phyloP scores from a whole-genome alignment of 108 stramenopile species.

The Seminavis robusta region DNA sequence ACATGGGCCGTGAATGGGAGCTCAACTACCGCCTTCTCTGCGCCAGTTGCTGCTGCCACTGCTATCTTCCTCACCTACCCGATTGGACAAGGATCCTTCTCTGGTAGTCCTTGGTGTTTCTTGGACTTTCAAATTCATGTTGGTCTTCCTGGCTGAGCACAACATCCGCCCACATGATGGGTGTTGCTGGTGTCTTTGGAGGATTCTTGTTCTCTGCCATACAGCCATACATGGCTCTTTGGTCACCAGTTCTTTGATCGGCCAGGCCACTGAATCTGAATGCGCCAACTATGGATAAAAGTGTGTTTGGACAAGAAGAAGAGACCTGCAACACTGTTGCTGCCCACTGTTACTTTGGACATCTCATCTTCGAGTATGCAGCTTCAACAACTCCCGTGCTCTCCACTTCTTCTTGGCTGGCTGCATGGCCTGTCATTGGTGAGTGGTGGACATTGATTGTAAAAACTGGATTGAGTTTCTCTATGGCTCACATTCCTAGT shows the following conservation, averaged over 20 bases:
- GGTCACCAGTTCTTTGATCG: conserved; percentile 30
- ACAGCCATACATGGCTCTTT: conserved; percentile 35
- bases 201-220: conserved; percentile 28
- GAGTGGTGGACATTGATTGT: too few relatives aligned
- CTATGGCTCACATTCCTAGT: too few relatives aligned
- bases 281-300: conserved; percentile 32
- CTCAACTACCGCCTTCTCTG: conserved; percentile 28
- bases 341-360: conserved; percentile 35
- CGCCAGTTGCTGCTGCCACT: conserved; percentile 27
- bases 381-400: conserved; percentile 41
- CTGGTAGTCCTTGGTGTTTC: conserved; percentile 23
- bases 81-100: conserved; percentile 30
- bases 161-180: conserved; percentile 31
- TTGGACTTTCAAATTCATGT: conserved; percentile 33
- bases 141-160: conserved; percentile 31
- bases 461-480: too few relatives aligned
- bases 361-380: conserved; percentile 32
- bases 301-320: conserved; percentile 31
- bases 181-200: conserved; percentile 33
- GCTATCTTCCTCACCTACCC: conserved; percentile 31
- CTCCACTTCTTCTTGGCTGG: conserved; percentile 37
- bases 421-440: conserved; percentile 27
- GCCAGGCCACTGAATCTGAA: conserved; percentile 31
- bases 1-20: conserved; percentile 41
- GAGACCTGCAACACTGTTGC: conserved; percentile 33